These are phyloP conservation scores for Skeletonema menzelii DNA, from an alignment of 108 stramenopile species.

Conservation along the genomic window DNA sequence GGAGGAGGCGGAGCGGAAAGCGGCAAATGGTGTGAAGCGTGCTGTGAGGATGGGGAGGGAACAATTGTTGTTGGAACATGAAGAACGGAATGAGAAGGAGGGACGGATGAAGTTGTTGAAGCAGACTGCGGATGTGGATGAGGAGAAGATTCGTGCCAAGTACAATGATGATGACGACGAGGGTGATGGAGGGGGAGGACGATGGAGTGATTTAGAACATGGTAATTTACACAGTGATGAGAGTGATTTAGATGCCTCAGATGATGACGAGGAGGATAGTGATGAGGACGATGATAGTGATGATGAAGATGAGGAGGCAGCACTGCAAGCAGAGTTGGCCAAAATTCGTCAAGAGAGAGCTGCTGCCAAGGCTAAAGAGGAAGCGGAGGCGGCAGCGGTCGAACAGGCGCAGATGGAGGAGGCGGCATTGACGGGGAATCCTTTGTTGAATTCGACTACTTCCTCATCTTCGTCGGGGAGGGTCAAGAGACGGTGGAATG, in stretches of 20 bases:
- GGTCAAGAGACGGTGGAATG: constrained; percentile 93
- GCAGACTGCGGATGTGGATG: constrained; percentile 83
- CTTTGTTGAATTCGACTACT: constrained; percentile 61
- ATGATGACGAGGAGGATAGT: constrained; percentile 55
- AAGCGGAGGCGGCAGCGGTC: constrained; percentile 74
- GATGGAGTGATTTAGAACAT: constrained; percentile 55
- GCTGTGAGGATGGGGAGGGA: constrained; percentile 40
- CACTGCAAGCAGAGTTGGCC: constrained; percentile 89
- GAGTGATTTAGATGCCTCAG: constrained; percentile 65
- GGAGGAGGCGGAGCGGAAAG: constrained; percentile 73
- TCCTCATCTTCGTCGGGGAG: constrained; percentile 40
- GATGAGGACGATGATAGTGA: constrained; percentile 63
- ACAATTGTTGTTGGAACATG: constrained; percentile 40
- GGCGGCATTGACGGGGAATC: constrained; percentile 87
- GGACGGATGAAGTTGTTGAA: constrained; percentile 70
- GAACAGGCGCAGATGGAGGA: constrained; percentile 81
- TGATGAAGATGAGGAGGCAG: constrained; percentile 94
- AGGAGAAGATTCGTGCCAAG: constrained; percentile 53
- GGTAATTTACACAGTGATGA: constrained; percentile 39
- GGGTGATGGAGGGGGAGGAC: constrained; percentile 46
- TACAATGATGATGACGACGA: constrained; percentile 64
- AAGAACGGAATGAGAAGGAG: constrained; percentile 60
- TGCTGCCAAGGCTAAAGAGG: constrained; percentile 68
- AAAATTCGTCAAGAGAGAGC: constrained; percentile 90
- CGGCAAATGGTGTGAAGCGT: constrained; percentile 43